Conservation (phyloP, 371 early-diverging fungal genomes). For the Mortierella sp. region DNA sequence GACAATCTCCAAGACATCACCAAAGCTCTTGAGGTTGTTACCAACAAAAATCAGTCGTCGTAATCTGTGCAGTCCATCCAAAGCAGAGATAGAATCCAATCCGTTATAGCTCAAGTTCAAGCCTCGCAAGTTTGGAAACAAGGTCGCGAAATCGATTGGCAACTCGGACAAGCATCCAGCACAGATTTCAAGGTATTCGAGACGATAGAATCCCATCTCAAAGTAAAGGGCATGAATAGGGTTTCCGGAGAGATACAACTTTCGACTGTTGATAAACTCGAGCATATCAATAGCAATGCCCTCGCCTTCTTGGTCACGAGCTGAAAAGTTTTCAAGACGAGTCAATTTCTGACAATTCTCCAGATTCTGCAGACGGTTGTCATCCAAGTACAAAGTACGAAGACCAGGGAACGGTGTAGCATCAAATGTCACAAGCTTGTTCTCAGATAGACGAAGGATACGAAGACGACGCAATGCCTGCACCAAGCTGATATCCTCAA, state of each 20-base stretch:
- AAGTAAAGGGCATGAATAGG: constrained; percentile 56
- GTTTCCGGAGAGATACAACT: constrained; percentile 68
- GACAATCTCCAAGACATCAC: constrained; percentile 54
- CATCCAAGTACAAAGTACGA: constrained; percentile 65
- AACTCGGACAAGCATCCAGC: constrained; percentile 62
- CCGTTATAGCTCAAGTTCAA: constrained; percentile 66
- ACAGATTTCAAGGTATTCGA: constrained; percentile 68
- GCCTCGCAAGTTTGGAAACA: constrained; percentile 64
- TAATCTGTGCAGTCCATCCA: constrained; percentile 61
- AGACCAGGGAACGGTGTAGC: constrained; percentile 62
- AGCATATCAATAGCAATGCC: constrained; percentile 62
- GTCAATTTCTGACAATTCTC: constrained; percentile 59
- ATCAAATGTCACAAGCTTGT: constrained; percentile 63
- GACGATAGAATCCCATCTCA: constrained; percentile 61
- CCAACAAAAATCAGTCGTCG: constrained; percentile 64
- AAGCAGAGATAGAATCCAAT: constrained; percentile 60
- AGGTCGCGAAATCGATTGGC: constrained; percentile 60
- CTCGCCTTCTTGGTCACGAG: constrained; percentile 67
- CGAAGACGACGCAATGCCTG: constrained; percentile 59
- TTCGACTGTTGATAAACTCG: constrained; percentile 62
- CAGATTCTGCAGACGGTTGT: constrained; percentile 62
- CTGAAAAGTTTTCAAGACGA: constrained; percentile 63
- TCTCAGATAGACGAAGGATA: constrained; percentile 62
- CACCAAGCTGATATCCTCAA: constrained; percentile 59
- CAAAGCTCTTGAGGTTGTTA: constrained; percentile 61